phyloP scores from a whole-genome alignment of 805 yeast species.

The Myxozyma neotropica region DNA sequence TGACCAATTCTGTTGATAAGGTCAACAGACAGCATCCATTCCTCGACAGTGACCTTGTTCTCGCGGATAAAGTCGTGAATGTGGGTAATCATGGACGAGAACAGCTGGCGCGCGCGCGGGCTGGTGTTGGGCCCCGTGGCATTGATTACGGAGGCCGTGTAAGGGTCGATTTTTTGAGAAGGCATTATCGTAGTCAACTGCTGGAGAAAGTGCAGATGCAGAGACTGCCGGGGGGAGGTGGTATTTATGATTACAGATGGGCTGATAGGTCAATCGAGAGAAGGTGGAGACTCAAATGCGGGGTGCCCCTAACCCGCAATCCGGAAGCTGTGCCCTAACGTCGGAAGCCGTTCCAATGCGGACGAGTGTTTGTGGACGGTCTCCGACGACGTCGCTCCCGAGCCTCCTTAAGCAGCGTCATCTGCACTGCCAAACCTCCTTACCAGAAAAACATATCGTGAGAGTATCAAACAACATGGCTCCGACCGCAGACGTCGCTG shows the following conservation, averaged over 20 bases:
- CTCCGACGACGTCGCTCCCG: not conserved
- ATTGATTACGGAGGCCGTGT: slow-evolving; percentile 39
- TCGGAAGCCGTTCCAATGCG: slow-evolving; percentile 6
- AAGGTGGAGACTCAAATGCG: not conserved
- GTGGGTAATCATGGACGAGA: slow-evolving; percentile 41
- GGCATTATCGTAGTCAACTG: no score
- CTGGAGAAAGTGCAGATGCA: no score
- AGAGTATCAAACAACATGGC: no score
- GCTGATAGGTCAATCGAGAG: no score
- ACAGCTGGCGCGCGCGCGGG: slow-evolving; percentile 37
- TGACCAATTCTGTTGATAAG: slow-evolving; percentile 42
- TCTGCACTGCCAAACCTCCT: no score
- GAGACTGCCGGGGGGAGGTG: no score
- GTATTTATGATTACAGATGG: not conserved
- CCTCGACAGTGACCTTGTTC: slow-evolving; percentile 42
- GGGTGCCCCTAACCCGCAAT: slow-evolving; percentile 4
- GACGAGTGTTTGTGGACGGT: no score
- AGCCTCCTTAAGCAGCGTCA: no score
- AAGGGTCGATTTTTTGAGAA: slow-evolving; percentile 37
- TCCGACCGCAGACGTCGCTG: not conserved
- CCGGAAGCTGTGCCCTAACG: not conserved
- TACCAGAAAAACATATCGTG: no score
- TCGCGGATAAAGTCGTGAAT: slow-evolving; percentile 44
- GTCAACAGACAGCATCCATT: slow-evolving; percentile 42
- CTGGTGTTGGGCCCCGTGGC: slow-evolving; percentile 42